Base-by-base conservation (phyloP, 352 stramenopile species). In the Pythium chondricola region DNA sequence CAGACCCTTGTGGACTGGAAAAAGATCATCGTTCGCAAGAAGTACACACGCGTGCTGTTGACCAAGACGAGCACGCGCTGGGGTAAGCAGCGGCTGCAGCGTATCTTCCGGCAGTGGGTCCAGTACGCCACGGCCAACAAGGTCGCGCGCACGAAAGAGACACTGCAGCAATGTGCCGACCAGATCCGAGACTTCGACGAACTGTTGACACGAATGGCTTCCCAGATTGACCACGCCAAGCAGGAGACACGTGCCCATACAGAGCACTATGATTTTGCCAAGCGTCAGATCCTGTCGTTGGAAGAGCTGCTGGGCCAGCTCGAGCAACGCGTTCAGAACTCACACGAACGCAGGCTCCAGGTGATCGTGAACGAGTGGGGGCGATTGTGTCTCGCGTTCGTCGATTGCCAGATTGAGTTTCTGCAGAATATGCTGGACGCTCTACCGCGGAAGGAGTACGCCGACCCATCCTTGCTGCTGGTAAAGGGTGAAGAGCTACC, bases 1-100 rank as follows among this genome's bases (percentile, higher is more conserved):
- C 72, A 88, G 51, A 82, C 74, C 2, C 58, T 87, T 3, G 68
- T 73, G 27, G 63, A 87, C 46, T 87, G 74, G 74, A 80, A 78
- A 48, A 83, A 84, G 58, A 76, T 84, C 32, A 76, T 84, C 36
- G 60, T 83, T 14, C 70, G 72, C 36, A 83, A 83, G 33, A 87
- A 87, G 29, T 87, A 84, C 54, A 84, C 74, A 16, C 70, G 74
- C 11, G 74, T 87, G 31, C 50, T 87, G 38, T 58, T 87, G 0
- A 65, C 74, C 21, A 79, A 83, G 49, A 84, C 70, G 7, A 75
- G 67, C 36, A 59, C 56, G 14, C 63, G 74, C 1, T 84, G 74
- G 74, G 52, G 58, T 13, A 80, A 69, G 42, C 72, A 87, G 48
- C 63, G 65, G 0, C 38, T 80, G 6, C 52, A 56, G 20, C 56